Base-by-base conservation (phyloP, 2,329 filamentous ascomycete genomes). In the Emergomyces africanus region DNA sequence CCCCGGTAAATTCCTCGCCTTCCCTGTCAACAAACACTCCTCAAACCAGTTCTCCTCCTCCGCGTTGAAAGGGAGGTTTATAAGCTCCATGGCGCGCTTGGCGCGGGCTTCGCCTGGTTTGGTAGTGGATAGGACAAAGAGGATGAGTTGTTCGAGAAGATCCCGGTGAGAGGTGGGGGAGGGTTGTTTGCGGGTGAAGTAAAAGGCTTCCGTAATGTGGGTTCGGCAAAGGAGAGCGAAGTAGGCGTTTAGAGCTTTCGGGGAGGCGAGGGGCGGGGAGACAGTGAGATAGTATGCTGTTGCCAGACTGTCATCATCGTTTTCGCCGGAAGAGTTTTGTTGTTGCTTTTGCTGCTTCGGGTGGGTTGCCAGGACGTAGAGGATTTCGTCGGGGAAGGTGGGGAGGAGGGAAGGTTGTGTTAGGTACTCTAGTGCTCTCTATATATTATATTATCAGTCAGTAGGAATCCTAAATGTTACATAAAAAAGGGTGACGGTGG, bases 341-440 rank as follows among this genome's bases (percentile, higher is more conserved):
- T 25, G 44, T 12, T 48, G 44, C 44, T 48, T 20, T 59, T 78
- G 76, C 10, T 44, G 37, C 54, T 79, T 75, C 48, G 78, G 75
- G 42, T 83, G 78, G 63, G 84, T 80, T 2, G 89, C 82, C 4
- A 94, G 81, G 4, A 81, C 80, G 30, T 81, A 80, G 64, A 94
- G 79, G 57, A 95, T 91, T 62, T 95, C 88, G 72, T 94, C 89
- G 59, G 88, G 82, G 67, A 94, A 95, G 58, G 90, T 90, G 41
- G 88, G 85, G 23, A 86, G 84, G 4, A 95, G 79, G 1, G 87
- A 89, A 0, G 90, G 89, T 66, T 94, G 86, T 3, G 88, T 85
- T 15, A 95, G 81, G 69, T 86, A 84, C 65, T 89, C 84, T 33
- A 95, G 78, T 2, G 89, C 88, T 63, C 77, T 74, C 81, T 87